Percentiles rank a stretch among this genome's conserved stretches.
phyloP scores from a whole-genome alignment of 306 rosid genomes.

The Ziziphus jujuba region DNA sequence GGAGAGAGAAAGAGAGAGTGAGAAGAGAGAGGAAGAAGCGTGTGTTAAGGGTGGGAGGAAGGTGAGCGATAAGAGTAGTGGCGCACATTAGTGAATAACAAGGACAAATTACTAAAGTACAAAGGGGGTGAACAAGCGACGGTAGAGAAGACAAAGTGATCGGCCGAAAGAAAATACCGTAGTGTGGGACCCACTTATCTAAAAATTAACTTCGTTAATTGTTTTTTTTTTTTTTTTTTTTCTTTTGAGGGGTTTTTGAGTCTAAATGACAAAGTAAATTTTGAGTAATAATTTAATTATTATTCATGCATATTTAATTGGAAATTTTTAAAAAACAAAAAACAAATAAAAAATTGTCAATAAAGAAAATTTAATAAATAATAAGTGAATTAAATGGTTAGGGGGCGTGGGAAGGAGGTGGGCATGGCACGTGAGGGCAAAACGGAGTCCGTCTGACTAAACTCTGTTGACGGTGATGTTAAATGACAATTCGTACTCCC shows the following conservation, averaged over 20 bases:
- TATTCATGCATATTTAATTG: too few species aligned
- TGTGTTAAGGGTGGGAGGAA: slow-evolving; percentile 16
- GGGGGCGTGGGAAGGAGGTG: slow-evolving; percentile 22
- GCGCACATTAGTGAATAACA: slow-evolving; percentile 39
- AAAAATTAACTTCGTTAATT: not conserved
- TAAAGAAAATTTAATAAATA: slow-evolving; percentile 6
- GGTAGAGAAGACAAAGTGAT: slow-evolving; percentile 50
- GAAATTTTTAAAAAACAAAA: not conserved
- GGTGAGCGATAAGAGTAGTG: slow-evolving; percentile 44
- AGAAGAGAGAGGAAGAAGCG: slow-evolving; percentile 8
- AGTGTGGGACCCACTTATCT: slow-evolving; percentile 47
- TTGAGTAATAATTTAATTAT: too few species aligned
- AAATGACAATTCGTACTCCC: slow-evolving; percentile 5
- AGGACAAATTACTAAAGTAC: slow-evolving; percentile 37
- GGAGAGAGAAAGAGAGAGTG: not conserved
- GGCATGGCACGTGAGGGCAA: slow-evolving; percentile 25
- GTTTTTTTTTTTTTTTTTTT: too few species aligned
- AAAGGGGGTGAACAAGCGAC: slow-evolving; percentile 20
- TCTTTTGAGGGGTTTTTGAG: too few species aligned
- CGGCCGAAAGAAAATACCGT: slow-evolving; percentile 54
- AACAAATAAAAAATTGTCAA: not conserved
- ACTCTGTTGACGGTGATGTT: not conserved
- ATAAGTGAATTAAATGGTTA: slow-evolving; percentile 19
- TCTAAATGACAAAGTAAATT: too few species aligned
- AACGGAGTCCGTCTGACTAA: slow-evolving; percentile 16